Conservation (phyloP, 2,329 filamentous ascomycete species). For the Curvularia sp. region DNA sequence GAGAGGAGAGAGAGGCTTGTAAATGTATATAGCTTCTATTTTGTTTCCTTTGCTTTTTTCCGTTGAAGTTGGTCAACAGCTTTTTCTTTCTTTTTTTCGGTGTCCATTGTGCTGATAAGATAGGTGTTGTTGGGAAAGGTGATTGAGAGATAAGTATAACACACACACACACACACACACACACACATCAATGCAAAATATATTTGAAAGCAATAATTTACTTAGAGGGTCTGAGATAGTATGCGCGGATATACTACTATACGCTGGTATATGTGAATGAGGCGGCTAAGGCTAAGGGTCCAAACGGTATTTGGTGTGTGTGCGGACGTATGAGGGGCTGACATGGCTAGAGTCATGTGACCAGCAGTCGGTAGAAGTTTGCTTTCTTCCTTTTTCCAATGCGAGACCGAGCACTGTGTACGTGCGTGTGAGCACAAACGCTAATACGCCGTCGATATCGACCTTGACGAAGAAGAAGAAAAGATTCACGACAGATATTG, state of each 20-base stretch:
- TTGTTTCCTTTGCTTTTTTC: not conserved
- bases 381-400: not conserved
- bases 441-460: not conserved
- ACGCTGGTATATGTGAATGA: not conserved
- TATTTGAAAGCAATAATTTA: not conserved
- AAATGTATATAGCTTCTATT: constrained; percentile 1
- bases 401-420: not conserved
- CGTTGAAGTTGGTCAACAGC: not conserved
- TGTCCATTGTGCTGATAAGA: not conserved
- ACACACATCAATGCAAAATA: not conserved
- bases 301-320: no score
- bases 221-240: no score
- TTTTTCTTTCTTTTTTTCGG: not conserved
- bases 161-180: no score
- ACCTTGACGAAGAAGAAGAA: not conserved
- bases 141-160: not conserved
- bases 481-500: not conserved
- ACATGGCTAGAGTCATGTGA: not conserved
- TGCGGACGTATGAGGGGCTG: no score
- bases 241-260: no score
- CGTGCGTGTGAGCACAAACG: not conserved
- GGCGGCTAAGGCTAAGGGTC: not conserved
- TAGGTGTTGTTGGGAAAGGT: not conserved
- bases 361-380: not conserved
- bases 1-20: not conserved